Percentiles rank a stretch among this genome's conserved stretches.
Conservation (phyloP, 1,284 basidiomycete genomes). For the Neotropicomus parvogracilis region DNA sequence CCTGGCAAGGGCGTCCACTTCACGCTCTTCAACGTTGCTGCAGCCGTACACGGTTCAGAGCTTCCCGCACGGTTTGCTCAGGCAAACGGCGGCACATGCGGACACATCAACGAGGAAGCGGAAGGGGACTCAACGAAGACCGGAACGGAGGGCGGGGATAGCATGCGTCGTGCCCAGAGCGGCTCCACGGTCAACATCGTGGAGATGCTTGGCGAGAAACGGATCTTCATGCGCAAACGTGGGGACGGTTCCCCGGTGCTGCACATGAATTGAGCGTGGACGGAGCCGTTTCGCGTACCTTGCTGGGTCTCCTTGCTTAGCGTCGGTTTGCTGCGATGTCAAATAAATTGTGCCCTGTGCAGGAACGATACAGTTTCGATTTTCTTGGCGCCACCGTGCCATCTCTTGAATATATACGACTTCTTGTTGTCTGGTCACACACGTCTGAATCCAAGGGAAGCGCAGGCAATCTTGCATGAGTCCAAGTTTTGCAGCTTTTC, state of each 20-base stretch:
- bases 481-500: too few species aligned
- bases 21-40: constrained; percentile 27
- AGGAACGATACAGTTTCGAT: neutral
- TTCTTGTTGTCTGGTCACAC: too few species aligned
- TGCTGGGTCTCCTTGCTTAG: too few species aligned
- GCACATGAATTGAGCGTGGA: constrained; percentile 12
- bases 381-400: too few species aligned
- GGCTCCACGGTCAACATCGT: neutral
- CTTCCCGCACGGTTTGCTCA: constrained; percentile 21
- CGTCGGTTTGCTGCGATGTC: neutral
- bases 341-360: neutral
- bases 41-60: constrained; percentile 27
- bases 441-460: too few species aligned
- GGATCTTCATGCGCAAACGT: constrained; percentile 19
- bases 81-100: neutral
- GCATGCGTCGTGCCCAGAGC: neutral
- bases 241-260: constrained; percentile 18
- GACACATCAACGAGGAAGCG: neutral
- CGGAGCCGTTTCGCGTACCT: too few species aligned
- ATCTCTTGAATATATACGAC: too few species aligned
- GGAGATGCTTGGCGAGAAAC: constrained; percentile 7
- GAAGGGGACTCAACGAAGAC: neutral
- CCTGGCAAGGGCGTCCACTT: constrained; percentile 21
- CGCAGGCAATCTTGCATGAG: too few species aligned
- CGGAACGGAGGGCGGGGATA: neutral